Evolutionary conservation across 257 asterid species (phyloP), one percentile per base, ranked within the genome.

Genomic region (Scutellaria barbata): DNA sequence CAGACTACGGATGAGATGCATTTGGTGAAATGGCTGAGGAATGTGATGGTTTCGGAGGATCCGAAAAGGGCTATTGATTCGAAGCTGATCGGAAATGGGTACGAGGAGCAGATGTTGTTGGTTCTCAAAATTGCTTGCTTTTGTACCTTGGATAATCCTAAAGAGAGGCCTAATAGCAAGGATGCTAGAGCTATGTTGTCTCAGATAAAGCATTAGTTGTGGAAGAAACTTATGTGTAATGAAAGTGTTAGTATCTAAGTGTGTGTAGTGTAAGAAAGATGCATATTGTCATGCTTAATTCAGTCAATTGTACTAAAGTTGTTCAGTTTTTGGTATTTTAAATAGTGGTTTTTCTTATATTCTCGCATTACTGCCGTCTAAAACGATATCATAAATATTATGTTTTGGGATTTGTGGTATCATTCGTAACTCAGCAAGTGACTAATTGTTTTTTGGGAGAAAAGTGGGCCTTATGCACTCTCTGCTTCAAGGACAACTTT

Each of bases 61-160:
- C 97, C 95, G 10, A 82, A 74, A 9, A 74, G 84, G 30, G 97
- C 98, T 5, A 76, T 93, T 4, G 97, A 93, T 63, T 71, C 81
- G 7, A 83, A 39, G 43, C 77, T 93, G 63, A 0, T 82, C 73
- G 96, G 89, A 22, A 85, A 77, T 1, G 96, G 95, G 60, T 80
- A 83, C 10, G 97, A 92, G 76, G 93, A 92, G 77, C 96, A 90
- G 75, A 90, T 93, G 92, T 75, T 92, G 59, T 61, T 93, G 86
- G 94, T 89, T 53, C 92, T 93, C 64, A 93, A 93, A 74, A 87
- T 90, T 69, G 96, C 98, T 12, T 90, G 92, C 14, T 93, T 88
- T 69, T 93, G 98, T 74, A 88, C 95, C 17, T 13, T 66, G 79
- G 95, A 90, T 6, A 83, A 89, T 72, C 90, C 98, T 0, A 93